phyloP scores from a whole-genome alignment of 495 filamentous ascomycete genomes.

The Neurospora terricola region DNA sequence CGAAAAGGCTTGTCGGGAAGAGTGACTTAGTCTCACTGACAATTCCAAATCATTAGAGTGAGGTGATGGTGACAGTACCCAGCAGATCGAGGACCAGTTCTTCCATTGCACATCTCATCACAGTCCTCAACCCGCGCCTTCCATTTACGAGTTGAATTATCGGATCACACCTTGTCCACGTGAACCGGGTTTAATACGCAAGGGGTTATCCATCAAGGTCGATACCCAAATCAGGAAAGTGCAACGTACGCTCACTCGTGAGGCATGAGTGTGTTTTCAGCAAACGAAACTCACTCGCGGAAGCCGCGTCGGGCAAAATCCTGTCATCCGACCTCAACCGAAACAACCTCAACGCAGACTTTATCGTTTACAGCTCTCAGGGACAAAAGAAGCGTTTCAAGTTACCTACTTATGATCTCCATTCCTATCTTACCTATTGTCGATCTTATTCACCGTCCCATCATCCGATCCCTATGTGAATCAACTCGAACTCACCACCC shows the following conservation, averaged over 20 bases:
- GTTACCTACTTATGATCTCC: not conserved
- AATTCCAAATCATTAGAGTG: not conserved
- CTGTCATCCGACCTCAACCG: not conserved
- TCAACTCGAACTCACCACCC: not conserved
- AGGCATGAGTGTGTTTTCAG: not conserved
- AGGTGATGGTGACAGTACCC: not conserved
- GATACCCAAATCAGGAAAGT: not conserved
- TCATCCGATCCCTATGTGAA: not conserved
- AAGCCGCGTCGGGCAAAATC: not conserved
- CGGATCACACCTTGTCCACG: not conserved
- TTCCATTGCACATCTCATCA: not conserved
- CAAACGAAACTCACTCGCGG: not conserved
- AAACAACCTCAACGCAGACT: not conserved
- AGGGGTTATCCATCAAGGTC: not conserved
- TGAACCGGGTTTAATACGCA: not conserved
- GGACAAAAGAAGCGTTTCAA: not conserved
- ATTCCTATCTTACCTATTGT: not conserved
- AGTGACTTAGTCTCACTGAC: not conserved
- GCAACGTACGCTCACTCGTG: not conserved
- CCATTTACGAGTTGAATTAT: not conserved
- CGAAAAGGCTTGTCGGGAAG: not conserved
- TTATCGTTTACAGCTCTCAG: not conserved
- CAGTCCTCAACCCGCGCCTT: not conserved
- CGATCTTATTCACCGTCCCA: not conserved
- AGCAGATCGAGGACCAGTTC: not conserved